Base-by-base conservation (phyloP, 2,329 filamentous ascomycete genomes). In the Botrytis sinoallii region DNA sequence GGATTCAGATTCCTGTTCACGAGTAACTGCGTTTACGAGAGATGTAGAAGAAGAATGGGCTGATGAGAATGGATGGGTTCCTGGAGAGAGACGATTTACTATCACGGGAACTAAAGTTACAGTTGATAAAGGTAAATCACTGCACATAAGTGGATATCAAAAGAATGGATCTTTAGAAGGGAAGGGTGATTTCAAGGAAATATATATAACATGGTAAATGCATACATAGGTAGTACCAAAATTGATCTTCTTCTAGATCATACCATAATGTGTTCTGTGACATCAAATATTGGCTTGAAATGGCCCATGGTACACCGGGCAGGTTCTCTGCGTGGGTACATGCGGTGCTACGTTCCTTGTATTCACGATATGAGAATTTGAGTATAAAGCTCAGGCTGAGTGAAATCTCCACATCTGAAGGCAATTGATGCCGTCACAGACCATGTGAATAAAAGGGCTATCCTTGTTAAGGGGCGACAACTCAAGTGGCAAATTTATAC, bases 31-130 rank as follows among this genome's bases (percentile, higher is more conserved):
- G 3, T 72, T 70, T 46, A 42, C 69, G 18, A 66, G 73, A 40
- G 70, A 74, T 57, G n/a, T 72, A 8, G 75, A 77, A 59, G 75
- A 74, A 25, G 70, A 74, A 38, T 74, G 70, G 74, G 59, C 69
- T 14, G 70, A 73, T 70, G 57, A 60, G 40, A 64, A 65, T 65
- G 66, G 68, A 44, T 59, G 48, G 59, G 67, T 73, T 66, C 70
- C 60, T 25, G 60, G 22, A 29, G 70, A 71, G 35, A 71, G 70
- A 71, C 44, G 70, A 29, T 57, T 71, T 38, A 57, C 70, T 35
- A 66, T 66, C 29, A 71, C 70, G 25, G 29, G 10, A 44, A 65
- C 70, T 9, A 71, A 66, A 38, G 46, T 64, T 25, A 63, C 29
- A 66, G 7, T 71, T 64, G 70, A 22, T 29, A 52, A 57, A 9